A percentile compares a stretch with the other conserved stretches of the same genome.
These are phyloP conservation scores for Bipolaris victoriae DNA, from an alignment of 2,329 filamentous ascomycete species.

Conservation along the genomic window DNA sequence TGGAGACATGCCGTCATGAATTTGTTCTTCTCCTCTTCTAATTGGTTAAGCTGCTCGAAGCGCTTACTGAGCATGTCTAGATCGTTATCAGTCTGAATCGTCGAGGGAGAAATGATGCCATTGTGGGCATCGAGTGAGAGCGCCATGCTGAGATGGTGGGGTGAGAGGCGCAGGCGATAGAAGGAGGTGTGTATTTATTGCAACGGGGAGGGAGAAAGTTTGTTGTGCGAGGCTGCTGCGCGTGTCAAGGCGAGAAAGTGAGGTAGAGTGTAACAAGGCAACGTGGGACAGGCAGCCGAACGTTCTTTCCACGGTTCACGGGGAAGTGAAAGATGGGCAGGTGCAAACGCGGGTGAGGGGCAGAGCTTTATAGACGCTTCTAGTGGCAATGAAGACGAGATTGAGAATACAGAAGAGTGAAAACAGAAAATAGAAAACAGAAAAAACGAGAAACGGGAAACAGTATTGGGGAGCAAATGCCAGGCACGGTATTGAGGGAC, in stretches of 20 bases:
- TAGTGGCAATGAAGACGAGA: conserved; percentile 12
- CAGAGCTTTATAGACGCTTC: conserved; percentile 9
- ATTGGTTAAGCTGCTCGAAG: conserved; percentile 37
- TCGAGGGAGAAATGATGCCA: conserved; percentile 3
- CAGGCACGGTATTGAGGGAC: no score
- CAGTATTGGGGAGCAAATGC: no score
- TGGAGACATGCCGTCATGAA: conserved; percentile 41
- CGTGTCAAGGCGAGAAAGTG: neutral
- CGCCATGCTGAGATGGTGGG: conserved; percentile 15
- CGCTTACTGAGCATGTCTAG: conserved; percentile 35
- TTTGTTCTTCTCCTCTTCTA: conserved; percentile 40
- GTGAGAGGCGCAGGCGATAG: neutral
- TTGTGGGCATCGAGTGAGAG: conserved; percentile 19
- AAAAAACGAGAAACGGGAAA: neutral
- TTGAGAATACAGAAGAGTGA: neutral
- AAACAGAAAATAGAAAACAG: neutral
- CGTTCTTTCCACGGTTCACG: conserved; percentile 5
- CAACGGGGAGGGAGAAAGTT: neutral
- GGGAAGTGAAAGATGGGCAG: neutral
- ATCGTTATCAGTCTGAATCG: conserved; percentile 4
- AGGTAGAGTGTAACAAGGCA: neutral
- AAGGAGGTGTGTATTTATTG: no score
- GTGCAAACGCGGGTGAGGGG: conserved; percentile 20
- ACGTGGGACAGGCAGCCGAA: conserved; percentile 4
- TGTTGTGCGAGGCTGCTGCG: neutral